Evolutionary conservation across 495 filamentous ascomycete species (phyloP).

Genomic region (Cairneyella variabilis): DNA sequence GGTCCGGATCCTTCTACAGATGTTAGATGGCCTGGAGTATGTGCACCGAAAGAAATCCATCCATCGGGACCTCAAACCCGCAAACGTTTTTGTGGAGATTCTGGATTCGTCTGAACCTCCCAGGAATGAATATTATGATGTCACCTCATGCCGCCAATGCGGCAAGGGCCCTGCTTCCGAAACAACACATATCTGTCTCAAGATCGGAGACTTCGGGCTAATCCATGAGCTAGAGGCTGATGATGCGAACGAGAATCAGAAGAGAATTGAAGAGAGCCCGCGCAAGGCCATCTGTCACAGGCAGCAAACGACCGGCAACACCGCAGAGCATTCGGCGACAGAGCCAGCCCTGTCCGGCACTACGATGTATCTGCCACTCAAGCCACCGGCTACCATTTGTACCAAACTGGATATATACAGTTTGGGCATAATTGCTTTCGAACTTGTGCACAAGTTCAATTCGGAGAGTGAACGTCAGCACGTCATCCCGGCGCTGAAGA

Average conservation of each 20-base stretch:
- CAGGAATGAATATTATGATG: conserved; percentile 28
- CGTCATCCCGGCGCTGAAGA: background rate
- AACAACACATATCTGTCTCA: conserved; percentile 18
- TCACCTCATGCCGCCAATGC: conserved; percentile 32
- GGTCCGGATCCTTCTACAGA: conserved; percentile 29
- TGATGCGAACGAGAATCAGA: no score
- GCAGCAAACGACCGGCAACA: no score
- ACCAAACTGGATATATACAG: conserved; percentile 37
- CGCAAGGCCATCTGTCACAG: no score
- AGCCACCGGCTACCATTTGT: conserved; percentile 10
- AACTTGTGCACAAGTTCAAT: conserved; percentile 31
- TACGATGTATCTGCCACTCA: conserved; percentile 31
- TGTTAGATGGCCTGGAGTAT: conserved; percentile 29
- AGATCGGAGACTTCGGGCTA: conserved; percentile 29
- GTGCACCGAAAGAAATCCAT: conserved; percentile 29
- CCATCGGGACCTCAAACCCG: conserved; percentile 46
- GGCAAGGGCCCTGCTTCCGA: background rate
- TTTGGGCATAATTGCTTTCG: conserved; percentile 36
- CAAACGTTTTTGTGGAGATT: conserved; percentile 41
- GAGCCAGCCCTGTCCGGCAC: conserved; percentile 26
- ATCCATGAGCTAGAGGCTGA: conserved; percentile 17
- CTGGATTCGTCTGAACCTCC: conserved; percentile 11
- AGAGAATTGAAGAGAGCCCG: no score
- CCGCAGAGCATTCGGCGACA: background rate
- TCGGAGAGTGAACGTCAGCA: conserved; percentile 22